A percentile compares a stretch with the other conserved stretches of the same genome.
Conservation (phyloP, 2,329 filamentous ascomycete species). For the Arthrobotrys megalospora region DNA sequence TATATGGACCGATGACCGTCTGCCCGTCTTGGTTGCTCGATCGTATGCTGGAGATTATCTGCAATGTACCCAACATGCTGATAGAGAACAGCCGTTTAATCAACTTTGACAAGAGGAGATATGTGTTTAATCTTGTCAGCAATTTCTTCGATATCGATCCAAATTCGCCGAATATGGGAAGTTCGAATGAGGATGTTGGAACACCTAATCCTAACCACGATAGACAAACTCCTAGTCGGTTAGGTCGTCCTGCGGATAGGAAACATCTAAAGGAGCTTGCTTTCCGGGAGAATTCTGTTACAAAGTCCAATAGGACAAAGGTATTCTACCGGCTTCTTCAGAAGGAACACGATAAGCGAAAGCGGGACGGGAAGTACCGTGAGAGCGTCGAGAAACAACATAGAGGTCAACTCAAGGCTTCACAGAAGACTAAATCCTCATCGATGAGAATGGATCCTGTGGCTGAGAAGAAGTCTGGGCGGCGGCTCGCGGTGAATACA, state of each 20-base stretch:
- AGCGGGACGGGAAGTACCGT: conserved; percentile 64
- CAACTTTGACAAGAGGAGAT: conserved; percentile 65
- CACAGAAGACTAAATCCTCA: conserved; percentile 63
- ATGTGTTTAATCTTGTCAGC: conserved; percentile 65
- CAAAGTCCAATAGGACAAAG: conserved; percentile 62
- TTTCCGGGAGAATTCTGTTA: conserved; percentile 63
- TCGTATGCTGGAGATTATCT: conserved; percentile 65
- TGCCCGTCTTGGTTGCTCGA: conserved; percentile 65
- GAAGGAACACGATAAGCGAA: conserved; percentile 65
- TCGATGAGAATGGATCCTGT: conserved; percentile 62
- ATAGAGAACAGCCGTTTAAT: conserved; percentile 65
- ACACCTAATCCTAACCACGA: conserved; percentile 34
- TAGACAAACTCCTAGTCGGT: conserved; percentile 47
- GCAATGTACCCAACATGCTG: conserved; percentile 65
- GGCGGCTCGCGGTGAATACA: conserved; percentile 64
- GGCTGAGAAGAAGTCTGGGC: conserved; percentile 63
- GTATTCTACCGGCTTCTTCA: conserved; percentile 64
- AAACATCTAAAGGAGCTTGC: conserved; percentile 63
- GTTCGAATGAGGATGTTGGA: conserved; percentile 37
- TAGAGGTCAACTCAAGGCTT: conserved; percentile 63
- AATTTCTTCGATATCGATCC: conserved; percentile 63
- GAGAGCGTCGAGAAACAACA: conserved; percentile 65
- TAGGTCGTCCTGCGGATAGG: conserved; percentile 53
- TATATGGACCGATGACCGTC: conserved; percentile 63
- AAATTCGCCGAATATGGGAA: conserved; percentile 53